phyloP scores from a whole-genome alignment of 176 grass and related monocot species.

The Saccharum officinarum region DNA sequence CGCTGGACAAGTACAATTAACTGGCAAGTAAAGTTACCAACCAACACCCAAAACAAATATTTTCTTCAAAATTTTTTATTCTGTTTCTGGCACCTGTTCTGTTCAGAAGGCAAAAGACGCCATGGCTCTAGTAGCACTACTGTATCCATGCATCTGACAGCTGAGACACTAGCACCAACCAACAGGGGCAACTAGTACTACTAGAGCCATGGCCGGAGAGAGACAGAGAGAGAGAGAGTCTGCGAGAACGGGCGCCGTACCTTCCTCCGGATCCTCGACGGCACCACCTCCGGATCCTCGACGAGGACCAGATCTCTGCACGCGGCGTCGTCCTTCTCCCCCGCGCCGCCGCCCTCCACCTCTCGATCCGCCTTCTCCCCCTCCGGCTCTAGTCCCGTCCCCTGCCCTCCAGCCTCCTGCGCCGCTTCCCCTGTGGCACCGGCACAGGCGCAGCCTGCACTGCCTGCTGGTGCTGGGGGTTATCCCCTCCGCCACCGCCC shows the following conservation, averaged over 20 bases:
- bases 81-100: background rate
- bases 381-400: background rate
- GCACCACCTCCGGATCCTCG: conserved; percentile 29
- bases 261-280: conserved; percentile 38
- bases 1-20: background rate
- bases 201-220: background rate
- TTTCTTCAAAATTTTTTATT: background rate
- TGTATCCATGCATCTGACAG: conserved; percentile 10
- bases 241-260: conserved; percentile 2
- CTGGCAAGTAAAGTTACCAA: background rate
- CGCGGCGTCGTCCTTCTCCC: conserved; percentile 15
- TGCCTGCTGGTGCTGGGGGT: background rate
- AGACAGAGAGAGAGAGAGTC: too few species aligned
- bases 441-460: background rate
- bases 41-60: background rate
- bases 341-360: background rate
- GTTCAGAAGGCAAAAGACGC: background rate
- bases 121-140: background rate
- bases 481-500: conserved; percentile 2
- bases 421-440: background rate
- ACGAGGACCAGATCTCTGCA: conserved; percentile 32
- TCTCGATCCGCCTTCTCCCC: conserved; percentile 12
- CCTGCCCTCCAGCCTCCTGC: background rate
- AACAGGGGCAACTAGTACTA: background rate
- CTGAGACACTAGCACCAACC: conserved; percentile 6